These are phyloP conservation scores for Actinomortierella ambigua DNA, from an alignment of 371 early-diverging fungal genomes.

Conservation along the genomic window DNA sequence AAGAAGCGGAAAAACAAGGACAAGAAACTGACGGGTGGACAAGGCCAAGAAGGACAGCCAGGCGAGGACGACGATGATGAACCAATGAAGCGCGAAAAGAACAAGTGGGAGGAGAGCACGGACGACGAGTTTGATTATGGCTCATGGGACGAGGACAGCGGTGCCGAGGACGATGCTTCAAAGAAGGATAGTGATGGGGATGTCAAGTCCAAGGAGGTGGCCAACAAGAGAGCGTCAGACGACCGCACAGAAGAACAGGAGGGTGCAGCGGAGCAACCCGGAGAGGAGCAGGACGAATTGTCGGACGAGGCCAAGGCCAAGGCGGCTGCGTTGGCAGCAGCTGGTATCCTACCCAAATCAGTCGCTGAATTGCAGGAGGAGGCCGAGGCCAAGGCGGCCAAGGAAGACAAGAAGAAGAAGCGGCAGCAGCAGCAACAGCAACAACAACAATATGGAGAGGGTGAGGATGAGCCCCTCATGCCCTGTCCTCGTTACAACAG, in stretches of 20 bases:
- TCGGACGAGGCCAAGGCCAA: background rate
- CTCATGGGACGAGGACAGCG: slow-evolving; percentile 42
- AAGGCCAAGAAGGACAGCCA: slow-evolving; percentile 1
- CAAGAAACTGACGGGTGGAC: slow-evolving; percentile 8
- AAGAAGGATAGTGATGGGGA: background rate
- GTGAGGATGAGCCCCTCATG: slow-evolving; percentile 35
- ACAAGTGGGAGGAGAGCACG: slow-evolving; percentile 46
- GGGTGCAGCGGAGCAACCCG: too few relatives aligned
- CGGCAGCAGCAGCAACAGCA: slow-evolving; percentile 1
- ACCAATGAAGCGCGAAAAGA: slow-evolving; percentile 35
- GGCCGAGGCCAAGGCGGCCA: slow-evolving; percentile 7
- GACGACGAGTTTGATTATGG: slow-evolving; percentile 49
- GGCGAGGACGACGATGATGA: slow-evolving; percentile 14
- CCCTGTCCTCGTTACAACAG: slow-evolving; percentile 66
- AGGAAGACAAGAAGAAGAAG: slow-evolving; percentile 9
- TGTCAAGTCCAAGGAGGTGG: too few relatives aligned
- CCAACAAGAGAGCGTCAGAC: too few relatives aligned
- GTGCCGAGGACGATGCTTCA: slow-evolving; percentile 12
- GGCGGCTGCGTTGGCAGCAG: slow-evolving; percentile 43
- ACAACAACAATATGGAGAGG: slow-evolving; percentile 18
- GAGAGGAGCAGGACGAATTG: too few relatives aligned
- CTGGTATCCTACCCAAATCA: slow-evolving; percentile 39
- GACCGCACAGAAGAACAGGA: background rate
- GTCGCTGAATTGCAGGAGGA: slow-evolving; percentile 5
- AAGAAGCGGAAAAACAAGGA: slow-evolving; percentile 25